phyloP scores from a whole-genome alignment of 352 stramenopile genomes.

The Pilasporangium apinafurcum region DNA sequence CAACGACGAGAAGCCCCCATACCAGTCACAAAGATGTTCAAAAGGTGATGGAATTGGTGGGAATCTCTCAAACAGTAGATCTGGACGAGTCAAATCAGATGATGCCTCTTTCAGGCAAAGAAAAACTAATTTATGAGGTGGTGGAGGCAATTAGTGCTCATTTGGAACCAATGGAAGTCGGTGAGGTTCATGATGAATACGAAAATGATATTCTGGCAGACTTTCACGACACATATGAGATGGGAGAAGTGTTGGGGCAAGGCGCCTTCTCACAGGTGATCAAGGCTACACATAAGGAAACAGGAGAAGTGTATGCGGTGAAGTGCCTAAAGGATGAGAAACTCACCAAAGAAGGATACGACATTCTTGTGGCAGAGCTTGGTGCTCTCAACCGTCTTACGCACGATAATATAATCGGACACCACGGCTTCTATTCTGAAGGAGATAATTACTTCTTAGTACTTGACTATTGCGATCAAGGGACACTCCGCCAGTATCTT shows the following conservation, averaged over 20 bases:
- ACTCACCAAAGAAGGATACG: conserved; percentile 36
- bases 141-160: conserved; percentile 9
- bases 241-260: conserved; percentile 48
- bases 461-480: conserved; percentile 80
- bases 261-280: conserved; percentile 63
- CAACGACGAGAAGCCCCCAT: conserved; percentile 41
- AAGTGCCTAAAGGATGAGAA: conserved; percentile 54
- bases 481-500: conserved; percentile 79
- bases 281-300: conserved; percentile 35
- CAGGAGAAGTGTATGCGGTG: conserved; percentile 42
- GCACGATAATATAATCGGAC: conserved; percentile 76
- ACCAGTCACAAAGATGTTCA: conserved; percentile 49
- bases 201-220: conserved; percentile 9
- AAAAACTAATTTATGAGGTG: conserved; percentile 24
- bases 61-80: conserved; percentile 46
- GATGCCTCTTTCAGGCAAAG: conserved; percentile 3
- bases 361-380: conserved; percentile 70
- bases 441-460: conserved; percentile 77
- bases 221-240: conserved; percentile 53
- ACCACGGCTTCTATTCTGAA: conserved; percentile 79
- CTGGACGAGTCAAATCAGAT: conserved; percentile 12
- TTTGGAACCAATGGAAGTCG: too few relatives aligned
- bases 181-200: background rate
- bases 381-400: conserved; percentile 59
- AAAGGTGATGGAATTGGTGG: conserved; percentile 42